Percentiles rank a stretch among this genome's conserved stretches.
phyloP scores from a whole-genome alignment of 140 eudicot genomes.

The Cichorium intybus region DNA sequence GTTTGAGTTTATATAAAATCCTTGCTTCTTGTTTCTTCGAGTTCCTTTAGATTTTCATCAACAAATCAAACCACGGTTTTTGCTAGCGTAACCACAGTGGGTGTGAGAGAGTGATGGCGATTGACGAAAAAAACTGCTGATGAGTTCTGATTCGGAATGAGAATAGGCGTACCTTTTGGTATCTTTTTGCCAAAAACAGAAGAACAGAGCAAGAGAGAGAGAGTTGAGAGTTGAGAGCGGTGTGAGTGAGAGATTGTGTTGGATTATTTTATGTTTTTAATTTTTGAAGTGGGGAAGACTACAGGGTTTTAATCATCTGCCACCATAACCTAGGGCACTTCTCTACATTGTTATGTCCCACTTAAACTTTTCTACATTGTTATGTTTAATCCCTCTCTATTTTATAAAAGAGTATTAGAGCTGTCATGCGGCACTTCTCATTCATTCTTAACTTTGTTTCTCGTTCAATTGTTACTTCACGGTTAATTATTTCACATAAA shows the following conservation, averaged over 20 bases:
- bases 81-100: not conserved
- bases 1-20: slow-evolving; percentile 10
- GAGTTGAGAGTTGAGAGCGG: not conserved
- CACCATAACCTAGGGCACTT: slow-evolving; percentile 12
- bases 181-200: slow-evolving; percentile 22
- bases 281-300: slow-evolving; percentile 17
- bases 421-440: no score
- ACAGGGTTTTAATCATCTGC: slow-evolving; percentile 11
- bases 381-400: not conserved
- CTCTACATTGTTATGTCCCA: not conserved
- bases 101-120: slow-evolving; percentile 6
- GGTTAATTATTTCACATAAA: no score
- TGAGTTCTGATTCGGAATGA: slow-evolving; percentile 21
- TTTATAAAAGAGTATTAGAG: no score
- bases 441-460: no score
- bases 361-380: not conserved
- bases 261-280: slow-evolving; percentile 2
- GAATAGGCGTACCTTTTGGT: slow-evolving; percentile 24
- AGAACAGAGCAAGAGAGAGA: slow-evolving; percentile 24
- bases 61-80: slow-evolving; percentile 3
- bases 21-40: not conserved
- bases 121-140: not conserved
- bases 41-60: not conserved
- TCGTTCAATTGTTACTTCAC: no score
- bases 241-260: slow-evolving; percentile 27